These are phyloP conservation scores for Monilinia vaccinii-corymbosi DNA, from an alignment of 2,329 filamentous ascomycete genomes.

Conservation along the genomic window DNA sequence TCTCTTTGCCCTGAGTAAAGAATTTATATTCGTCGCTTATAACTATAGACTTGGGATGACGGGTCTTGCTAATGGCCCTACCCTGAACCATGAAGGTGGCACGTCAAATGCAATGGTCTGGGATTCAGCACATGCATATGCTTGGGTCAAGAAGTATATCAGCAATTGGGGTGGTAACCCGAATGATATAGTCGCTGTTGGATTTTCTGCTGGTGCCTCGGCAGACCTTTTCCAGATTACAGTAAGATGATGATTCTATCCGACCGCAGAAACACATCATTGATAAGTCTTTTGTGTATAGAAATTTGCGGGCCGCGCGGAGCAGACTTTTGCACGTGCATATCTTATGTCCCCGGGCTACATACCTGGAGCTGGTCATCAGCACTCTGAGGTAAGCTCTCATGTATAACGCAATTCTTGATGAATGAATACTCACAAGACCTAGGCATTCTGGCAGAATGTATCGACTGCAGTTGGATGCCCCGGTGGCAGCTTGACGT, in stretches of 20 bases:
- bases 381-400: neutral
- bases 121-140: conserved; percentile 37
- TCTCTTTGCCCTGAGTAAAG: conserved; percentile 27
- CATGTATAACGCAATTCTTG: too few species aligned
- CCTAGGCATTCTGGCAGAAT: conserved; percentile 27
- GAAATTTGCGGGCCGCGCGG: conserved; percentile 28
- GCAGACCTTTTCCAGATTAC: conserved; percentile 32
- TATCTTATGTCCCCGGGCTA: conserved; percentile 30
- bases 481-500: conserved; percentile 24
- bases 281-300: conserved; percentile 8
- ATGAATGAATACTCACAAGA: too few species aligned
- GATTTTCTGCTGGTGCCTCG: conserved; percentile 40
- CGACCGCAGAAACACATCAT: neutral
- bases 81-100: conserved; percentile 27
- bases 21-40: conserved; percentile 28
- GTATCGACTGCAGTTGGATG: conserved; percentile 29
- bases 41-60: conserved; percentile 30
- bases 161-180: conserved; percentile 37
- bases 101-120: conserved; percentile 24
- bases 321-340: conserved; percentile 28
- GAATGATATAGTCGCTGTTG: conserved; percentile 38
- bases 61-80: conserved; percentile 26
- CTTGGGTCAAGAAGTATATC: conserved; percentile 41
- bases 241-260: neutral
- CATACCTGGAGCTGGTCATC: conserved; percentile 23